A percentile compares a stretch with the other conserved stretches of the same genome.
phyloP scores from a whole-genome alignment of 75 land plant species.

The Azolla pinnata region DNA sequence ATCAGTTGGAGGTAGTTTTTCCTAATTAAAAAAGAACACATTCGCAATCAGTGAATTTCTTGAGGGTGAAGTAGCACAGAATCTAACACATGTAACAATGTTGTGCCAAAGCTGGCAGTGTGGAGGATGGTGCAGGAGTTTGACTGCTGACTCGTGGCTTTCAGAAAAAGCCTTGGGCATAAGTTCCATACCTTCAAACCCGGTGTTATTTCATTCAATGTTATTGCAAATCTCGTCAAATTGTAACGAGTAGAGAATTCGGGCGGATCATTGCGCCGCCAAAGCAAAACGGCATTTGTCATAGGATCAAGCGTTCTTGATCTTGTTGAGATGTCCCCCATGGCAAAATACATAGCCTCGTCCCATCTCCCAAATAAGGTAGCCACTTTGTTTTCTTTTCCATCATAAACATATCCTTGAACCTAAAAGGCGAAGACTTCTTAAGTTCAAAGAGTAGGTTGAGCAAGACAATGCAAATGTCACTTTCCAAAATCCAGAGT shows the following conservation, averaged over 20 bases:
- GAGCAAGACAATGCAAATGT: not conserved
- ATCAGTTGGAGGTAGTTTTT: slow-evolving; percentile 86
- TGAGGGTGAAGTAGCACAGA: too few relatives aligned
- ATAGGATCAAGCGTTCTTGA: slow-evolving; percentile 19
- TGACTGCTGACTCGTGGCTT: not conserved
- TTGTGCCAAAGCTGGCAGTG: not conserved
- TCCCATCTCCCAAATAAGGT: slow-evolving; percentile 73
- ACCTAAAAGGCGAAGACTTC: too few relatives aligned
- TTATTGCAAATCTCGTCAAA: slow-evolving; percentile 49
- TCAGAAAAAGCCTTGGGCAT: slow-evolving; percentile 1
- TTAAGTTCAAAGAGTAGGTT: not conserved
- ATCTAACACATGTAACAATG: not conserved
- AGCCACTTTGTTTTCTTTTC: slow-evolving; percentile 36
- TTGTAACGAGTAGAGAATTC: slow-evolving; percentile 42
- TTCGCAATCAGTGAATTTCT: slow-evolving; percentile 4
- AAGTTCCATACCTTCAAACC: slow-evolving; percentile 53
- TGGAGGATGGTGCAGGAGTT: not conserved
- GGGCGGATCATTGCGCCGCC: slow-evolving; percentile 36
- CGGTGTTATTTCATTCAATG: slow-evolving; percentile 49
- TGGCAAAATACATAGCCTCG: slow-evolving; percentile 44
- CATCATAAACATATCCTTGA: slow-evolving; percentile 54
- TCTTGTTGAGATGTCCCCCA: slow-evolving; percentile 25
- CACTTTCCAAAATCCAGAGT: not conserved
- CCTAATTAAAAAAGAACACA: slow-evolving; percentile 34
- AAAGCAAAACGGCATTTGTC: slow-evolving; percentile 28